phyloP scores from a whole-genome alignment of 2,329 filamentous ascomycete genomes.

The Aspergillus candidus region DNA sequence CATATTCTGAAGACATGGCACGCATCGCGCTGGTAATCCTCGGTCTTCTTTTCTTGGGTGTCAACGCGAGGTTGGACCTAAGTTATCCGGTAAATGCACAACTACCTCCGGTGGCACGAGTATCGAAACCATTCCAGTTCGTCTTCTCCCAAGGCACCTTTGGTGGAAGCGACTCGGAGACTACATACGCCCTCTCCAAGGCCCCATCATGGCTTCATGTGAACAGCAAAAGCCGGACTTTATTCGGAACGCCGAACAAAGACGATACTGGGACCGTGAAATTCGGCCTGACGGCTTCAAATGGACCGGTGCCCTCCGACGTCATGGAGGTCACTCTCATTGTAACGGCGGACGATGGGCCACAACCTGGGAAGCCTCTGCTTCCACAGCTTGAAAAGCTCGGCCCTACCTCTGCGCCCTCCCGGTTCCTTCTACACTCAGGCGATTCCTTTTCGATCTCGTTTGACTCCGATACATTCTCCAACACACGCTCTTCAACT shows the following conservation, averaged over 20 bases:
- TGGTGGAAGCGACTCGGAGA: conserved; percentile 47
- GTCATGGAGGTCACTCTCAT: conserved; percentile 65
- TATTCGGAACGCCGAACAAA: conserved; percentile 63
- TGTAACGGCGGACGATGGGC: conserved; percentile 49
- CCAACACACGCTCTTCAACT: conserved; percentile 48
- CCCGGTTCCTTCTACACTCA: conserved; percentile 35
- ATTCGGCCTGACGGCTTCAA: conserved; percentile 65
- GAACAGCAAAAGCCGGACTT: conserved; percentile 56
- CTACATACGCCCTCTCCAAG: conserved; percentile 61
- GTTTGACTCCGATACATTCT: conserved; percentile 65
- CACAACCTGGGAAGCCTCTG: conserved; percentile 30
- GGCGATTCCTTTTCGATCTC: conserved; percentile 56
- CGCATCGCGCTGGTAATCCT: conserved; percentile 22
- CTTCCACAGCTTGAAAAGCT: conserved; percentile 31
- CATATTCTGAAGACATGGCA: conserved; percentile 20
- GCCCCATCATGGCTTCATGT: conserved; percentile 71
- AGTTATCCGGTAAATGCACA: conserved; percentile 78
- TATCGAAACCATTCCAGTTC: conserved; percentile 49
- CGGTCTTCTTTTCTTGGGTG: conserved; percentile 19
- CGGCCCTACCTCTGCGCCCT: conserved; percentile 34
- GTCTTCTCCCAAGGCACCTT: conserved; percentile 59
- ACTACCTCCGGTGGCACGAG: conserved; percentile 69
- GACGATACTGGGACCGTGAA: conserved; percentile 53
- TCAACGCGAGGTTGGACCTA: conserved; percentile 33
- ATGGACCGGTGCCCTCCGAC: conserved; percentile 53